Percentiles rank a stretch among this genome's conserved stretches.
phyloP scores from a whole-genome alignment of 768 basidiomycete species.

The Krasilnikovozyma curviuscula region DNA sequence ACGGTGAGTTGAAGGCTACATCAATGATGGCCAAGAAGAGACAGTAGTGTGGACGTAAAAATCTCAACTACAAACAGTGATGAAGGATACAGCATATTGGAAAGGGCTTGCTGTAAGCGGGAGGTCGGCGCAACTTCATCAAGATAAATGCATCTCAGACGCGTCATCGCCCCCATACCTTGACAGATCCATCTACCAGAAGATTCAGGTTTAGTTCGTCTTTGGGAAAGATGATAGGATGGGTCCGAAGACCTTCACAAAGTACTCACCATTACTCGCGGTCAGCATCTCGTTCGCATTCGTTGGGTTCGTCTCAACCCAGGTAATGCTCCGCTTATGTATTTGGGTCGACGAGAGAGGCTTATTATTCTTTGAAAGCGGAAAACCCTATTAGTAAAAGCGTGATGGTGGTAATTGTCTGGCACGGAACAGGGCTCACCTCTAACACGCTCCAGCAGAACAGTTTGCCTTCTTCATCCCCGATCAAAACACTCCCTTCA shows the following conservation, averaged over 20 bases:
- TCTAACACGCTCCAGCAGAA: constrained; percentile 91
- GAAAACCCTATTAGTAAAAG: constrained; percentile 37
- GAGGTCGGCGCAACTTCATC: too few relatives aligned
- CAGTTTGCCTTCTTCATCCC: constrained; percentile 72
- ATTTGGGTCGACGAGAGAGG: constrained; percentile 38
- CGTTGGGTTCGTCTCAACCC: constrained; percentile 75
- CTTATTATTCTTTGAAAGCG: constrained; percentile 43
- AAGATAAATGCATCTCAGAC: too few relatives aligned
- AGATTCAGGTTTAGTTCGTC: not conserved
- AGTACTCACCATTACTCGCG: constrained; percentile 40
- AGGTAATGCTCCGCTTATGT: constrained; percentile 70
- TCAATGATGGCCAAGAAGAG: too few relatives aligned
- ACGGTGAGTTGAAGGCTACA: too few relatives aligned
- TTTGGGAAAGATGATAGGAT: not conserved
- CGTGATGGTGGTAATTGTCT: not conserved
- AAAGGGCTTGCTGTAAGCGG: too few relatives aligned
- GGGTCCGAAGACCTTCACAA: not conserved
- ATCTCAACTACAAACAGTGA: too few relatives aligned
- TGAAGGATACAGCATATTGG: too few relatives aligned
- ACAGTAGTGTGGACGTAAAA: too few relatives aligned
- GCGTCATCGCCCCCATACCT: constrained; percentile 45
- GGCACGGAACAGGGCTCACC: constrained; percentile 32
- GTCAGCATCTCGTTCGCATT: constrained; percentile 70
- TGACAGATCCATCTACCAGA: constrained; percentile 54
- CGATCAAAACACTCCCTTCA: constrained; percentile 62